Conservation (phyloP, 176 grass and related monocot genomes). For the Phragmites australis region DNA sequence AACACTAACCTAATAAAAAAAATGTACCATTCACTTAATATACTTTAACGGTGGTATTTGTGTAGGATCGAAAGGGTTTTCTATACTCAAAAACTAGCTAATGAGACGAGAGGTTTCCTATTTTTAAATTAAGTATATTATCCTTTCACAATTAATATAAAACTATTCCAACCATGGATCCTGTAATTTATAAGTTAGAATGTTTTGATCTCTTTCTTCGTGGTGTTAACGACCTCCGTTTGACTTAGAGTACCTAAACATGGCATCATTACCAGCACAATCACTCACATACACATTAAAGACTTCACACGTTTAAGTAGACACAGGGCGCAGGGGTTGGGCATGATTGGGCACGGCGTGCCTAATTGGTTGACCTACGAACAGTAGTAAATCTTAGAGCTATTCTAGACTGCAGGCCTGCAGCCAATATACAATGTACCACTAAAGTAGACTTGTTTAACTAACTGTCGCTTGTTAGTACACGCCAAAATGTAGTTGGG, state of each 20-base stretch:
- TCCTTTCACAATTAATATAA: no score
- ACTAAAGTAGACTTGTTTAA: neutral
- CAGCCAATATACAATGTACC: neutral
- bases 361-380: neutral
- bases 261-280: neutral
- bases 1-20: no score
- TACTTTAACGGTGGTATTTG: no score
- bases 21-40: no score
- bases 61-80: no score
- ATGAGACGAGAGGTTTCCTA: no score
- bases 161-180: no score
- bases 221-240: neutral
- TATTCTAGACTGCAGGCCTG: neutral
- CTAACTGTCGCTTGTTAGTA: neutral
- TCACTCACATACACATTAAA: neutral
- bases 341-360: neutral
- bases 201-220: no score
- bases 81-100: no score
- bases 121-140: no score
- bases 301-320: neutral
- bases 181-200: no score
- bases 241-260: neutral
- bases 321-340: neutral
- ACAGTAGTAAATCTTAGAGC: neutral
- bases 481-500: neutral